Evolutionary conservation across 23 red algal species (phyloP), one percentile per base, ranked within the genome.

Genomic region (Gracilaria gracilis): DNA sequence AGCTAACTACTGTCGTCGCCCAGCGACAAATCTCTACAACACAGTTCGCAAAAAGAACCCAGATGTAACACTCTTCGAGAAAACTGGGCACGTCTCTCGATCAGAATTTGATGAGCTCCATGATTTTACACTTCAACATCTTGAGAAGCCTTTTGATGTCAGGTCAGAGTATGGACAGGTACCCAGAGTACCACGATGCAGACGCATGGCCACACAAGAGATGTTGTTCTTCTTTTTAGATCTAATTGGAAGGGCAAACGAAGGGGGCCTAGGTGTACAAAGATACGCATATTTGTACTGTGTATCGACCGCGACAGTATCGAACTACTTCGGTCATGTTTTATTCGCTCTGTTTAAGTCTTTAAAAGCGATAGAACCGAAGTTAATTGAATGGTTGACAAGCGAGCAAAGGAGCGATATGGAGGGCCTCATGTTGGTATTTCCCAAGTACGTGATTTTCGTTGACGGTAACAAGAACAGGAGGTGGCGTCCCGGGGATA

Each of bases 391-490:
- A 79, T 89, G 66, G 85, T 0, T 1, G 13, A 0, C 69, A 12
- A 9, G 4, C 4, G 51, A 54, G 46, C 11, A 78, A 76, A 17
- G 85, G 23, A 25, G 20, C 3, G 35, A 61, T 6, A 57, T 48
- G 25, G 44, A 79, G 34, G 44, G 51, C 8, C 29, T 89, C 7
- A 57, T 79, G 3, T 8, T 39, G n/a, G 66, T 35, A 28, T 89
- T 89, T 67, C 69, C 69, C 25, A 61, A 6, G 49, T 76, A 1
- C 0, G 35, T 89, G 5, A 25, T 54, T 0, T 87, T 75, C 31
- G 36, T 87, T 0, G 83, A 87, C 44, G 65, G 83, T 4, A 87
- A 25, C 53, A 87, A 87, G 28, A 75, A 15, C 65, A 40, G 38
- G 48, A 17, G 83, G 25, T 87, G 61, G 61, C 38, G 83, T 16